A percentile compares a stretch with the other conserved stretches of the same genome.
Evolutionary conservation across 768 basidiomycete genomes (phyloP).

Genomic region (Tulasnella calospora): DNA sequence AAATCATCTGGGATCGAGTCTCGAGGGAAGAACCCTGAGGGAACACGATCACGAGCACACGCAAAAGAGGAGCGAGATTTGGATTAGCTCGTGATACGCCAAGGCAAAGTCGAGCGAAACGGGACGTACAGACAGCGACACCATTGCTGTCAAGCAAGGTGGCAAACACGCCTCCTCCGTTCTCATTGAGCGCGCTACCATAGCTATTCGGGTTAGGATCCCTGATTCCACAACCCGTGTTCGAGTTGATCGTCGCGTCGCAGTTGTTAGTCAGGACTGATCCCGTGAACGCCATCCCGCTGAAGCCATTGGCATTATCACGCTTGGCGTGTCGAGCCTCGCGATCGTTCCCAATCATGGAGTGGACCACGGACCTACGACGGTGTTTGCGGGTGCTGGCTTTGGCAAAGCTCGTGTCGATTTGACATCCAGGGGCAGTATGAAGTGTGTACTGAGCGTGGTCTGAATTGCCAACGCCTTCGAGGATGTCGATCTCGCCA

Average conservation of each 20-base stretch:
- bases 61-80: not conserved
- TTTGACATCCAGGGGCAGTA: constrained; percentile 40
- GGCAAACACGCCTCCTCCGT: constrained; percentile 47
- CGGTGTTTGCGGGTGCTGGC: constrained; percentile 3
- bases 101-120: not conserved
- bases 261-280: constrained; percentile 36
- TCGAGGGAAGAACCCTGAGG: constrained; percentile 38
- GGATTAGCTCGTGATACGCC: not conserved
- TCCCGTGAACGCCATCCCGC: constrained; percentile 32
- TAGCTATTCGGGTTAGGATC: constrained; percentile 38
- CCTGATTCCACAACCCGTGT: constrained; percentile 44
- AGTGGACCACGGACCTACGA: not conserved
- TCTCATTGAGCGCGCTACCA: constrained; percentile 43
- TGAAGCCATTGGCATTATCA: constrained; percentile 3
- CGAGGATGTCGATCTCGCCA: constrained; percentile 33
- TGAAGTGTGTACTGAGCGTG: constrained; percentile 46
- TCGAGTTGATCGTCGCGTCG: constrained; percentile 34
- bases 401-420: constrained; percentile 32
- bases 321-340: constrained; percentile 12
- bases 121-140: constrained; percentile 43
- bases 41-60: too few relatives aligned
- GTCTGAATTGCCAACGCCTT: constrained; percentile 31
- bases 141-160: constrained; percentile 40
- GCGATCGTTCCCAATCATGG: not conserved
- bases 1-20: constrained; percentile 32